Evolutionary conservation across 768 basidiomycete genomes (phyloP).

Genomic region (Psilocybe tampanensis): DNA sequence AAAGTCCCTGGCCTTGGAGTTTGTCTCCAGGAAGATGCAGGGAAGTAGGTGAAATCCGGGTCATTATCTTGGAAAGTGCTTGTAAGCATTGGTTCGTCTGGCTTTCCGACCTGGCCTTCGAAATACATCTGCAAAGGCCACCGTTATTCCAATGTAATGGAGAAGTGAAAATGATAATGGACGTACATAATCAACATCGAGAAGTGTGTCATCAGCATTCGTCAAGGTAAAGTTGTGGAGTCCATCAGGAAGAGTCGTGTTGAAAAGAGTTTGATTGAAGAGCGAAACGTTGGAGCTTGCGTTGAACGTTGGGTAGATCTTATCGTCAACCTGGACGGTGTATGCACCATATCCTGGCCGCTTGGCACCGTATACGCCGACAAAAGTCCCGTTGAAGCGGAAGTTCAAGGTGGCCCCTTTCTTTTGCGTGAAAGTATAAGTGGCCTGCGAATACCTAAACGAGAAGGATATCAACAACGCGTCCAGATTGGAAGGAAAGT

Average conservation of each 20-base stretch:
- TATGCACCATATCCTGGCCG: constrained; percentile 21
- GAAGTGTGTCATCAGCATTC: constrained; percentile 17
- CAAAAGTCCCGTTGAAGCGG: constrained; percentile 37
- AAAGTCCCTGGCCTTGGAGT: constrained; percentile 37
- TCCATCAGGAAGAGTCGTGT: constrained; percentile 15
- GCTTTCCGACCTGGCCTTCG: constrained; percentile 17
- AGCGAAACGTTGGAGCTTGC: constrained; percentile 10
- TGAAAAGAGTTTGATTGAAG: constrained; percentile 24
- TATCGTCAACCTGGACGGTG: constrained; percentile 20
- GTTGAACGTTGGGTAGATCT: constrained; percentile 12
- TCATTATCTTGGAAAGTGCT: constrained; percentile 35
- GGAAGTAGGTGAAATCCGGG: constrained; percentile 37
- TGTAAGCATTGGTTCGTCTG: constrained; percentile 18
- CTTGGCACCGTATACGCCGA: constrained; percentile 25
- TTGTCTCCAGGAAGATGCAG: constrained; percentile 34
- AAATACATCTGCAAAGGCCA: constrained; percentile 14
- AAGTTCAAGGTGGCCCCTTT: constrained; percentile 28
- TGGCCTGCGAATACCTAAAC: constrained; percentile 32
- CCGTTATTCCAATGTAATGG: not conserved
- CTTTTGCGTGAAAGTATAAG: constrained; percentile 36
- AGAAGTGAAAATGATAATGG: constrained; percentile 4
- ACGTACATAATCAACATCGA: constrained; percentile 25
- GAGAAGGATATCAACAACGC: not conserved
- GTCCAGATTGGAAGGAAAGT: not conserved
- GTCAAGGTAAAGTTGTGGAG: constrained; percentile 20